A percentile compares a stretch with the other conserved stretches of the same genome.
Conservation (phyloP, 345 rosid species). For the Raphanus sativus region DNA sequence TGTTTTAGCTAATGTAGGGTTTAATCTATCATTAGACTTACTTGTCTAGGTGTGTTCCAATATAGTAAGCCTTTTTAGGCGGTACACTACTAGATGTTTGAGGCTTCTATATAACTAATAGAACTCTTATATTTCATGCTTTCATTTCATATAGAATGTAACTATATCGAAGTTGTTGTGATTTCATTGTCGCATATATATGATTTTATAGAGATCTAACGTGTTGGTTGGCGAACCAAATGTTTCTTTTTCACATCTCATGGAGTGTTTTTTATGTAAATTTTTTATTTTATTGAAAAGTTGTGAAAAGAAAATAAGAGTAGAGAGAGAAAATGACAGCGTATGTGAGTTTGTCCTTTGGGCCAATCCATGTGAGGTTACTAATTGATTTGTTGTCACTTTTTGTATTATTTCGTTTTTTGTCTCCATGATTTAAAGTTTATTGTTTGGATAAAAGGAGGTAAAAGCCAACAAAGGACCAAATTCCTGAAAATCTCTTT, state of each 20-base stretch:
- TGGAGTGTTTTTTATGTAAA: not conserved
- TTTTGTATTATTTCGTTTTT: not conserved
- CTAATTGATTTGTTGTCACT: slow-evolving; percentile 18
- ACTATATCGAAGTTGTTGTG: slow-evolving; percentile 19
- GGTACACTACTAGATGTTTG: not conserved
- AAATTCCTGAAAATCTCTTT: too few relatives aligned
- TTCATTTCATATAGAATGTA: slow-evolving; percentile 23
- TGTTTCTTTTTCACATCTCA: not conserved
- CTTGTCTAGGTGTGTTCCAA: slow-evolving; percentile 7
- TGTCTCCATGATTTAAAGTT: slow-evolving; percentile 9
- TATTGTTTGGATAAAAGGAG: slow-evolving; percentile 19
- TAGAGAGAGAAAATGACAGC: slow-evolving; percentile 21
- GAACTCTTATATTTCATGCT: not conserved
- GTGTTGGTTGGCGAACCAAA: slow-evolving; percentile 29
- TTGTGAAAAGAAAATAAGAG: not conserved
- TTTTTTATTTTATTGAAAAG: not conserved
- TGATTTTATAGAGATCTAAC: not conserved
- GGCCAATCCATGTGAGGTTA: slow-evolving; percentile 24
- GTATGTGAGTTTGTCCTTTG: slow-evolving; percentile 36
- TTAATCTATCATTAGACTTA: slow-evolving; percentile 14
- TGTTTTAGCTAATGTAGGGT: slow-evolving; percentile 22
- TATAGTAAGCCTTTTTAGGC: slow-evolving; percentile 13
- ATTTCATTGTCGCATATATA: slow-evolving; percentile 20
- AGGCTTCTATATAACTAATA: slow-evolving; percentile 7
- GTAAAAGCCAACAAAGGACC: not conserved